Base-by-base conservation (phyloP, 202 grass and related monocot genomes). In the Elaeis oleifera region DNA sequence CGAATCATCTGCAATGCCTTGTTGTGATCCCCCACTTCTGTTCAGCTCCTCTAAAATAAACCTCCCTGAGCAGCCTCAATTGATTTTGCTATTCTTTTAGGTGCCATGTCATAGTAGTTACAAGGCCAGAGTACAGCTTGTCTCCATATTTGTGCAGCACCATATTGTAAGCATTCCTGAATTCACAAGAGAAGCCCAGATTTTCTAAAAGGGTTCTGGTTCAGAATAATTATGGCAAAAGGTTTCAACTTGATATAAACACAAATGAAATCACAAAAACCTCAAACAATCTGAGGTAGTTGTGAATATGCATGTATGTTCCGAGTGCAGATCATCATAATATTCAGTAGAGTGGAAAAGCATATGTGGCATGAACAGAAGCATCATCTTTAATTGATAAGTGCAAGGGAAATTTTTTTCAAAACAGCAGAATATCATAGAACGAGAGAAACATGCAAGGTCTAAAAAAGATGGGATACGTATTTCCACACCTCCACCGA, bases 111-210 rank as follows among this genome's bases (percentile, higher is more conserved):
- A 95, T 80, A 23, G 90, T 90, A 24, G 8, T 76, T 55, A 87
- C 71, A 24, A 95, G 80, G 6, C 90, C 83, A 0, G 74, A 69
- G 53, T 95, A 95, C n/a, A 95, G 78, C 75, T 87, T 95, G 68
- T 90, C 90, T 0, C 90, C 86, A 17, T 90, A 95, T 72, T 90
- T 95, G 80, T 95, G 90, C 67, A 95, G 83, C 67, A 95, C 90
- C 90, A 95, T 90, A 66, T 95, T 95, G 85, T 95, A 95, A 49
- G 90, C 90, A 77, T 69, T 95, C 90, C 90, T 95, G 85, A 56
- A 77, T 8, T 72, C 50, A 31, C 3, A 49, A 71, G 64, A 14
- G 49, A 80, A 39, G 4, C 14, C 31, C 13, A 1, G 14, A 25
- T 53, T 15, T 56, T 84, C 50, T 81, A 27, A 64, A 54, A 18